phyloP scores from a whole-genome alignment of 2,329 filamentous ascomycete genomes.

The Arthrobotrys sinensis region DNA sequence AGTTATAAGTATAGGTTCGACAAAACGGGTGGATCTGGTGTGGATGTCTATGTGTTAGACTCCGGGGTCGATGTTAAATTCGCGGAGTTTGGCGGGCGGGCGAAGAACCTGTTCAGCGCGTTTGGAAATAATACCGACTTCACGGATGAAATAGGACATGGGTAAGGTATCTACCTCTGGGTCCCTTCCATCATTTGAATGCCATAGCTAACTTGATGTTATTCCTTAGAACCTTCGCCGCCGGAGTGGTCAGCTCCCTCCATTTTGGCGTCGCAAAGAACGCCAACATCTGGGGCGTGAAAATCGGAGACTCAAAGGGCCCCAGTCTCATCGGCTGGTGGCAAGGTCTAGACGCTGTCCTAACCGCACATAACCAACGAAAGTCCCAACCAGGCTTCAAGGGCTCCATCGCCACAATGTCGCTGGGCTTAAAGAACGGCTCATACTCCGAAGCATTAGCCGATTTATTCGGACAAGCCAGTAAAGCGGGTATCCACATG shows the following conservation, averaged over 20 bases:
- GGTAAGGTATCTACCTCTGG: neutral
- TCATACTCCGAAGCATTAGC: conserved; percentile 1
- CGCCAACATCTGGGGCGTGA: conserved; percentile 7
- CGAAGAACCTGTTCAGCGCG: neutral
- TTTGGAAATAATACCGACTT: neutral
- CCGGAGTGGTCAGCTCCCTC: neutral
- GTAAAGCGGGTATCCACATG: conserved; percentile 2
- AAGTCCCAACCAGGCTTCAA: neutral
- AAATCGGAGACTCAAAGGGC: conserved; percentile 55
- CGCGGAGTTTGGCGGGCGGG: conserved; percentile 1
- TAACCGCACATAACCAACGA: neutral
- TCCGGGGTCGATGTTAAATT: neutral
- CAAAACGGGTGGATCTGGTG: neutral
- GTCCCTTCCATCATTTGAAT: neutral
- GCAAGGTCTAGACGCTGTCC: conserved; percentile 1
- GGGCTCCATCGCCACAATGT: conserved; percentile 3
- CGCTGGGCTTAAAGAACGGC: conserved; percentile 5
- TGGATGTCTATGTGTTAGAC: neutral
- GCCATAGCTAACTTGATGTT: neutral
- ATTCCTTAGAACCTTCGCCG: neutral
- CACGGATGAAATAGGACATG: conserved; percentile 2
- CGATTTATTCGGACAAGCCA: neutral
- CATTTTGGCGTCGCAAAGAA: conserved; percentile 2
- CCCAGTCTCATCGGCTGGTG: conserved; percentile 2
- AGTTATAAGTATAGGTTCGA: conserved; percentile 6